phyloP scores from a whole-genome alignment of 2,329 filamentous ascomycete genomes.

The Phialophora expanda region DNA sequence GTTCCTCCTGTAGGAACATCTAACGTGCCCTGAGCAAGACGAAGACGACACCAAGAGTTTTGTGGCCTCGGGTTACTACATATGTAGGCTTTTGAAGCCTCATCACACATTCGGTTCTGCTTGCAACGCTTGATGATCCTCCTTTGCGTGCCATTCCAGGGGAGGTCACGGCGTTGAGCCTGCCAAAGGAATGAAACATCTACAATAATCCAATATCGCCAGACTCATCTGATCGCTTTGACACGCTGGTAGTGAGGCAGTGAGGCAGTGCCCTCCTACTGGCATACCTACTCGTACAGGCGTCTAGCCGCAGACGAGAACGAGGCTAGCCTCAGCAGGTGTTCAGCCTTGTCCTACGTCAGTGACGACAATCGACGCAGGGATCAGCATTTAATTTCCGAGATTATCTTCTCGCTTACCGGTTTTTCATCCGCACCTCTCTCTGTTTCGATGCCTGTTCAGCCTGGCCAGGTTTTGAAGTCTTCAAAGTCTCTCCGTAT shows the following conservation, averaged over 20 bases:
- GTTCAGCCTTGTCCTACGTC: slow-evolving; percentile 12
- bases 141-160: not conserved
- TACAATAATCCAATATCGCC: not conserved
- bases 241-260: not conserved
- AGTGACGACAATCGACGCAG: not conserved
- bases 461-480: not conserved
- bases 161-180: not conserved
- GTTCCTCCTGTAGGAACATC: not conserved
- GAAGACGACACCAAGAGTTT: not conserved
- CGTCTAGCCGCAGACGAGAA: not conserved
- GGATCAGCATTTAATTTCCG: slow-evolving; percentile 15
- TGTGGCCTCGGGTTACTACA: not conserved
- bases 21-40: not conserved
- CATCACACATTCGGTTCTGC: not conserved
- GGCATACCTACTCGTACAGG: not conserved
- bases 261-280: no score
- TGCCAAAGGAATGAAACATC: not conserved
- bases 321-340: not conserved
- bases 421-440: slow-evolving; percentile 3
- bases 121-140: not conserved
- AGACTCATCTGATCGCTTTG: not conserved
- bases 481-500: not conserved
- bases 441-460: not conserved
- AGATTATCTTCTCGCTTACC: slow-evolving; percentile 8
- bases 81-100: not conserved